A percentile compares a stretch with the other conserved stretches of the same genome.
Conservation (phyloP, 768 basidiomycete genomes). For the Coprinellus micaceus region DNA sequence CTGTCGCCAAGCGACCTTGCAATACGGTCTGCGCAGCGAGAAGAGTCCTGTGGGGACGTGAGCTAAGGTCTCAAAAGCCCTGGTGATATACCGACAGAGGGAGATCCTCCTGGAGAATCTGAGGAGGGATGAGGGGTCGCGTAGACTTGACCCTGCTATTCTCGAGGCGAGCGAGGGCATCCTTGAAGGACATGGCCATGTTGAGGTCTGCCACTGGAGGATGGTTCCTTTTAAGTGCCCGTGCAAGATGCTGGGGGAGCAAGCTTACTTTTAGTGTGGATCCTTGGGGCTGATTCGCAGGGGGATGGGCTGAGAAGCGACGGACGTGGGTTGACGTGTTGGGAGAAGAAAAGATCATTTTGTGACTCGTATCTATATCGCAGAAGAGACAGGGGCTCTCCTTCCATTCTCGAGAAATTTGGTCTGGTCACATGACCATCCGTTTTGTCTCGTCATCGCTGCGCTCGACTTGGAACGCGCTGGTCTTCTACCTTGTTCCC, state of each 20-base stretch:
- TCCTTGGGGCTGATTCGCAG: neutral
- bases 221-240: slow-evolving; percentile 10
- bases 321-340: neutral
- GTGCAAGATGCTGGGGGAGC: neutral
- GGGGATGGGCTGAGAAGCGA: neutral
- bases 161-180: slow-evolving; percentile 77
- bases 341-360: neutral
- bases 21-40: slow-evolving; percentile 84
- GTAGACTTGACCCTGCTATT: slow-evolving; percentile 85
- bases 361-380: slow-evolving; percentile 1
- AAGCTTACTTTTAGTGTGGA: slow-evolving; percentile 1
- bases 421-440: neutral
- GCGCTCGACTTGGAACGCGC: slow-evolving; percentile 7
- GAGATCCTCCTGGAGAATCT: slow-evolving; percentile 92
- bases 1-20: slow-evolving; percentile 74
- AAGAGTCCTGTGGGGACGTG: slow-evolving; percentile 50
- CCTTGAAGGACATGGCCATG: slow-evolving; percentile 74
- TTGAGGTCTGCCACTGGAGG: slow-evolving; percentile 45
- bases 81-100: slow-evolving; percentile 54
- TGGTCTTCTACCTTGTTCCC: slow-evolving; percentile 14
- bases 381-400: neutral
- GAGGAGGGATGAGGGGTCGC: slow-evolving; percentile 88
- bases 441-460: slow-evolving; percentile 3
- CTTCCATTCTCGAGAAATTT: neutral
- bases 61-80: neutral